phyloP scores from a whole-genome alignment of 164 flowering plant genomes.

The Magnolia officinalis region DNA sequence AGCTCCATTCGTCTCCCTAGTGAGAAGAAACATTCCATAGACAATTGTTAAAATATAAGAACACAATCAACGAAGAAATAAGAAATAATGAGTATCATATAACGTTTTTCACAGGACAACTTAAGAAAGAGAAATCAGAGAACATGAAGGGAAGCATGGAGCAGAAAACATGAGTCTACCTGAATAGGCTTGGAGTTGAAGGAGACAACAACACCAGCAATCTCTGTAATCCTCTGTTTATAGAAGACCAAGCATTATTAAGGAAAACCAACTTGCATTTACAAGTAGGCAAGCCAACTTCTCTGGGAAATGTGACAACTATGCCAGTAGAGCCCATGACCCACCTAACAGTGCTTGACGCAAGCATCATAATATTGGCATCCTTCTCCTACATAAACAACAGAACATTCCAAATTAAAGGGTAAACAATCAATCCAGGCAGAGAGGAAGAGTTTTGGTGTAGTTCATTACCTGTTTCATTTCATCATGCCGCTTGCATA shows the following conservation, averaged over 20 bases:
- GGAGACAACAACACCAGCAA: conserved; percentile 80
- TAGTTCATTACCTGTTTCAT: conserved; percentile 6
- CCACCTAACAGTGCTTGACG: conserved; percentile 14
- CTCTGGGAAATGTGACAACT: conserved; percentile 9
- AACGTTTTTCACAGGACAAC: background rate
- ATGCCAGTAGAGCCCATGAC: conserved; percentile 17
- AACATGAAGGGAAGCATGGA: background rate
- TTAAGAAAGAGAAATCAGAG: background rate
- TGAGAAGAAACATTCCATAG: background rate
- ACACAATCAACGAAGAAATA: no score
- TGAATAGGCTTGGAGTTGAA: conserved; percentile 85
- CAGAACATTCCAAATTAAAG: background rate
- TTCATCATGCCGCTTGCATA: conserved; percentile 7
- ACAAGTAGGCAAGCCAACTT: conserved; percentile 3
- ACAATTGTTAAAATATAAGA: background rate
- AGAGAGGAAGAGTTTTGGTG: background rate
- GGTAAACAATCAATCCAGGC: background rate
- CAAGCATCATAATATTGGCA: background rate
- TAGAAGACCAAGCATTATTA: background rate
- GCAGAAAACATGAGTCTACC: conserved; percentile 27
- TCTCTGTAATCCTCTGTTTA: conserved; percentile 79
- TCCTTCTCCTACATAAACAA: conserved; percentile 14
- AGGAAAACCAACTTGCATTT: background rate
- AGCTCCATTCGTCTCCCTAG: conserved; percentile 93
- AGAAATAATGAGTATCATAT: background rate